Percentiles rank a stretch among this genome's conserved stretches.
Evolutionary conservation across 768 basidiomycete species (phyloP).

Genomic region (Lactifluus pinguis): DNA sequence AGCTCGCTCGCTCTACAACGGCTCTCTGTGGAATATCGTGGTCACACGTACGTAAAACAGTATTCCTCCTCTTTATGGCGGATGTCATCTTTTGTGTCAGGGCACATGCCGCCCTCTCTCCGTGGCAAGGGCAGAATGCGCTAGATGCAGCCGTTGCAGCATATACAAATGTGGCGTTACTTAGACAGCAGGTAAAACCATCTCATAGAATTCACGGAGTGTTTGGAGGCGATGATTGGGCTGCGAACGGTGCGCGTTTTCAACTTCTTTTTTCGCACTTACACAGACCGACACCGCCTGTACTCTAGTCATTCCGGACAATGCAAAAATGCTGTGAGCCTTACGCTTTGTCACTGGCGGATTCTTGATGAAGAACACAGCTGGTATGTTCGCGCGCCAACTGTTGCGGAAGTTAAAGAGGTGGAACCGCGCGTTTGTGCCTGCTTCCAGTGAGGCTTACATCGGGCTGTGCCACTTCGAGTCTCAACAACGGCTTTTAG

Average conservation of each 20-base stretch:
- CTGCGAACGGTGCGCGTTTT: conserved; percentile 47
- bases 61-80: background rate
- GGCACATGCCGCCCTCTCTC: conserved; percentile 69
- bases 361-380: conserved; percentile 25
- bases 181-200: conserved; percentile 76
- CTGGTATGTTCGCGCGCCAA: conserved; percentile 68
- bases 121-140: conserved; percentile 81
- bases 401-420: conserved; percentile 48
- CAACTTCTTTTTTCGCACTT: background rate
- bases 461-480: background rate
- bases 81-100: conserved; percentile 28
- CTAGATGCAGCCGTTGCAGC: conserved; percentile 83
- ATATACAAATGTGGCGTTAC: conserved; percentile 67
- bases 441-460: conserved; percentile 55
- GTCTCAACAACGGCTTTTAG: conserved; percentile 27
- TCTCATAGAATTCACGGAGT: conserved; percentile 75
- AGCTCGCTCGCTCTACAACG: conserved; percentile 55
- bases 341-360: no score
- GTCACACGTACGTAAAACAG: conserved; percentile 50
- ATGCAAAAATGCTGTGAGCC: conserved; percentile 58
- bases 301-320: conserved; percentile 68
- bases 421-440: conserved; percentile 51
- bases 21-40: conserved; percentile 54
- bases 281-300: background rate
- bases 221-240: conserved; percentile 69